These are phyloP conservation scores for Hirschioporus abietinus DNA, from an alignment of 768 basidiomycete species.

Conservation along the genomic window DNA sequence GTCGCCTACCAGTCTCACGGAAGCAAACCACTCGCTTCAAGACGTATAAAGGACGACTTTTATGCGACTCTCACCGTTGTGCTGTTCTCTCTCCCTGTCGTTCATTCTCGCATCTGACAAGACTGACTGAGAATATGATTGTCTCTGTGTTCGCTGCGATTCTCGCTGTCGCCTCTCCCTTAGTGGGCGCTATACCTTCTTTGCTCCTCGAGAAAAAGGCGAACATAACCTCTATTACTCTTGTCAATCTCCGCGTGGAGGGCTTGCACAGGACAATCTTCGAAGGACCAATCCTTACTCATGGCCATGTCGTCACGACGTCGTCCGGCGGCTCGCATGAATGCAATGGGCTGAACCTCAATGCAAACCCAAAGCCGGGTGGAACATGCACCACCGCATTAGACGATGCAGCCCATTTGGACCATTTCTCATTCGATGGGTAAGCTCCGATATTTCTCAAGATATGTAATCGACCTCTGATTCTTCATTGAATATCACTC, in stretches of 20 bases:
- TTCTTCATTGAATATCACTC: neutral
- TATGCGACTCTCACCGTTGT: too few relatives aligned
- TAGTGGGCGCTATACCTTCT: neutral
- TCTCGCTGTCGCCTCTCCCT: neutral
- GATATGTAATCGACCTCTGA: neutral
- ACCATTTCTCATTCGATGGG: slow-evolving; percentile 37
- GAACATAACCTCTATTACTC: neutral
- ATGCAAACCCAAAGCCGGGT: slow-evolving; percentile 28
- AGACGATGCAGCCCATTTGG: slow-evolving; percentile 31
- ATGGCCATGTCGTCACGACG: slow-evolving; percentile 36
- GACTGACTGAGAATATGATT: too few relatives aligned
- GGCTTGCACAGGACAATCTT: slow-evolving; percentile 33
- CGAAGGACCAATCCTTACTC: slow-evolving; percentile 32
- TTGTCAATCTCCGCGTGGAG: slow-evolving; percentile 30
- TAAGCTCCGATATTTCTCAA: slow-evolving; percentile 14
- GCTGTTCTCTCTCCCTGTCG: too few relatives aligned
- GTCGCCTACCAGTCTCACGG: neutral
- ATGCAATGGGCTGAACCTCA: slow-evolving; percentile 41
- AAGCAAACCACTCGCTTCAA: neutral
- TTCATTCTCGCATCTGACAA: too few relatives aligned
- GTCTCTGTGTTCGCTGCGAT: neutral
- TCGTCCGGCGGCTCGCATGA: slow-evolving; percentile 32
- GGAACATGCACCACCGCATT: slow-evolving; percentile 40
- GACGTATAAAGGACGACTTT: neutral
- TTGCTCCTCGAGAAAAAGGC: neutral